phyloP scores from a whole-genome alignment of 495 filamentous ascomycete species.

The Friedmanniomyces simplex region DNA sequence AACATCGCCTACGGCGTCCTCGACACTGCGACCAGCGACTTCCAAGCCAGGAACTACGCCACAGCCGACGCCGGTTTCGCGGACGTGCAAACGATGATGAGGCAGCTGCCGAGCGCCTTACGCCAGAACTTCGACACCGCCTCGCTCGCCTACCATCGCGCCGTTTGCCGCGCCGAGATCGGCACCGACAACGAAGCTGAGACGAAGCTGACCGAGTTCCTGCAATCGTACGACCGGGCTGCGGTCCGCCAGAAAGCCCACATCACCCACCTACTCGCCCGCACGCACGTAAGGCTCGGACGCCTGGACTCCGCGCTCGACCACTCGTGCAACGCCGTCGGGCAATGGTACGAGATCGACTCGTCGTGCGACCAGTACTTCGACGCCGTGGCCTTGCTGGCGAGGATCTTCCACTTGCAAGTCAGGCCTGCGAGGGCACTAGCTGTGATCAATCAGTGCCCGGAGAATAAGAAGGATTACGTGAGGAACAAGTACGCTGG shows the following conservation, averaged over 20 bases:
- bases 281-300: conserved; percentile 49
- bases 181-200: not conserved
- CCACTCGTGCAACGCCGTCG: conserved; percentile 58
- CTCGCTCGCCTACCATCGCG: not conserved
- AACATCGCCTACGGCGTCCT: not conserved
- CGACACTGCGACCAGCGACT: not conserved
- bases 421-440: not conserved
- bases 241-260: not conserved
- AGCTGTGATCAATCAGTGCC: not conserved
- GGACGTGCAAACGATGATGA: not conserved
- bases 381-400: not conserved
- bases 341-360: not conserved
- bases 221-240: not conserved
- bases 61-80: not conserved
- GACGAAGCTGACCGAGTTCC: not conserved
- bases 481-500: not conserved
- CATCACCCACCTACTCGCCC: not conserved
- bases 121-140: not conserved
- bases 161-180: not conserved
- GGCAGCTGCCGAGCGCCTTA: not conserved
- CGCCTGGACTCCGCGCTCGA: conserved; percentile 73
- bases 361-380: not conserved
- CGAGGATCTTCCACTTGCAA: not conserved
- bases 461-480: not conserved
- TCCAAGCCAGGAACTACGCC: not conserved